Evolutionary conservation across 2,329 filamentous ascomycete species (phyloP).

Genomic region (Ophiocordyceps camponoti-floridani): DNA sequence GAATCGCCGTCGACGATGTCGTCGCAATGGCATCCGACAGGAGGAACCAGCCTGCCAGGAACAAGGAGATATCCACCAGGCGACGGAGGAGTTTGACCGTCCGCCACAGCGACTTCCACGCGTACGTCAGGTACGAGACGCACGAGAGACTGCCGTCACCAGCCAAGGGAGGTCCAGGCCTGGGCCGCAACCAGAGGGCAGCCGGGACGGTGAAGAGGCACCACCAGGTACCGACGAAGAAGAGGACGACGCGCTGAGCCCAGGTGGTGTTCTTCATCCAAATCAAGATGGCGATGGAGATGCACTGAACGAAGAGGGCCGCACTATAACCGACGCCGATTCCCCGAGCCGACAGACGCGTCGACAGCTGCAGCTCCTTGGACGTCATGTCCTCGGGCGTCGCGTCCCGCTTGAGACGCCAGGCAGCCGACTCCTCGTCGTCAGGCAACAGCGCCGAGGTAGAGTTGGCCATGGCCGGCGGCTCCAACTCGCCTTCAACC

Average conservation of each 20-base stretch:
- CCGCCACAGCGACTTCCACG: conserved; percentile 72
- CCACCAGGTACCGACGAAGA: conserved; percentile 86
- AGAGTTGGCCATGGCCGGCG: conserved; percentile 17
- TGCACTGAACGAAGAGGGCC: conserved; percentile 65
- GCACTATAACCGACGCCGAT: conserved; percentile 90
- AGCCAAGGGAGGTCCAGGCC: conserved; percentile 69
- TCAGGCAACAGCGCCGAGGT: conserved; percentile 27
- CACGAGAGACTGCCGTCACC: conserved; percentile 25
- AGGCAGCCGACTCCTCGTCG: conserved; percentile 6
- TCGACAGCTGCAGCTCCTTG: conserved; percentile 62
- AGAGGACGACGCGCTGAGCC: conserved; percentile 72
- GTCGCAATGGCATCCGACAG: conserved; percentile 89
- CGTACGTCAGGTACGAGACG: conserved; percentile 57
- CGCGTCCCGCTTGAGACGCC: conserved; percentile 18
- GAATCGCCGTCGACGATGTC: conserved; percentile 79
- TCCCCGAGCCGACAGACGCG: conserved; percentile 77
- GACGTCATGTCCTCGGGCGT: conserved; percentile 35
- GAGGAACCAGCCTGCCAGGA: conserved; percentile 83
- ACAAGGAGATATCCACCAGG: conserved; percentile 57
- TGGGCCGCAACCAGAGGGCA: conserved; percentile 69
- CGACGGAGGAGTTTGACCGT: conserved; percentile 60
- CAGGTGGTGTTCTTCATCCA: conserved; percentile 60
- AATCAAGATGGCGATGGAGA: conserved; percentile 63
- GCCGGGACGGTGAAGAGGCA: conserved; percentile 76
- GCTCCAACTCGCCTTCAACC: conserved; percentile 10